Evolutionary conservation across 2,329 filamentous ascomycete genomes (phyloP).

Genomic region (Nothophaeocryptopus gaeumannii): DNA sequence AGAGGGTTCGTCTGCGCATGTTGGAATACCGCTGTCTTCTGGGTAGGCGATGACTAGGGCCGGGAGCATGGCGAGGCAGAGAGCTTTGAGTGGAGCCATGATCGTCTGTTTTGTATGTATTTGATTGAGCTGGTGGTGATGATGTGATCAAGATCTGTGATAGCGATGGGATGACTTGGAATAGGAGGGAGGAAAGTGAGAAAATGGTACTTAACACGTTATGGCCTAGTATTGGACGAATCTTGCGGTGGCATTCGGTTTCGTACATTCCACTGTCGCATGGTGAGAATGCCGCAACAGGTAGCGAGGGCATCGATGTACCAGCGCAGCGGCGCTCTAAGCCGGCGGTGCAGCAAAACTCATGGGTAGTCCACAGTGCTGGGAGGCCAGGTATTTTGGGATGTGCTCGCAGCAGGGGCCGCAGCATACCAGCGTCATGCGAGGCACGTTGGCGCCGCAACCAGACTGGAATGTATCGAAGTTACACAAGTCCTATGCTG

Average conservation of each 20-base stretch:
- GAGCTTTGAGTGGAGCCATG: slow-evolving; percentile 8
- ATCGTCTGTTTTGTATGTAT: neutral
- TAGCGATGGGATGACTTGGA: neutral
- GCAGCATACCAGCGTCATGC: no score
- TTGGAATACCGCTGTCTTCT: slow-evolving; percentile 18
- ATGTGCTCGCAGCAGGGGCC: no score
- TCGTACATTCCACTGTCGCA: slow-evolving; percentile 11
- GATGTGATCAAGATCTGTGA: neutral
- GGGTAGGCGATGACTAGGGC: slow-evolving; percentile 10
- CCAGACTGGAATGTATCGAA: slow-evolving; percentile 2
- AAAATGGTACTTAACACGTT: slow-evolving; percentile 1
- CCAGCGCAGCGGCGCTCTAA: no score
- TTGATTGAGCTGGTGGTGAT: neutral
- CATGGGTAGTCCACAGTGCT: no score
- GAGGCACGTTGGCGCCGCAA: neutral
- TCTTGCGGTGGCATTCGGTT: neutral
- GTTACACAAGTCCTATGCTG: neutral
- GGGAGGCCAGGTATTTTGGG: no score
- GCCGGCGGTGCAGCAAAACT: no score
- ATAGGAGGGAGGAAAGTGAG: neutral
- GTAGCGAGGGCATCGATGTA: no score
- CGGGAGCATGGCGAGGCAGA: slow-evolving; percentile 5
- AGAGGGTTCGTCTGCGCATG: slow-evolving; percentile 18
- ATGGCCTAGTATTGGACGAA: neutral
- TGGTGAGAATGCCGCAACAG: neutral